Evolutionary conservation across 2,329 filamentous ascomycete genomes (phyloP).

Genomic region (Colletotrichum salicis): DNA sequence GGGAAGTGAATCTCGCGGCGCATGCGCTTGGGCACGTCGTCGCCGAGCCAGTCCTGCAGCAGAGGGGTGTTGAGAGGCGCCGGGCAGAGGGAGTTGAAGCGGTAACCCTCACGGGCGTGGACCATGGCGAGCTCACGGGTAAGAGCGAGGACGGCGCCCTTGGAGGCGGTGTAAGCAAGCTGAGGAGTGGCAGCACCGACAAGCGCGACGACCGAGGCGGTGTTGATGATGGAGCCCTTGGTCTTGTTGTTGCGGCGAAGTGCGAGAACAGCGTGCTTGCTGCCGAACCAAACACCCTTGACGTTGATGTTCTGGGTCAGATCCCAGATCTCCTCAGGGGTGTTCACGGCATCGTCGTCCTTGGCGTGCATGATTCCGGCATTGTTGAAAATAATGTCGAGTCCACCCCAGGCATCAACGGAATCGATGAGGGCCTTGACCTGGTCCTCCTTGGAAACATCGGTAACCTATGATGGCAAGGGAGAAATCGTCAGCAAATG

Average conservation of each 20-base stretch:
- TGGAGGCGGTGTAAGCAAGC: constrained; percentile 92
- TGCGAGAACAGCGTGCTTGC: constrained; percentile 88
- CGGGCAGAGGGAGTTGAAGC: constrained; percentile 92
- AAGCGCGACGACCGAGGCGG: constrained; percentile 86
- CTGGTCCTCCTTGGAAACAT: constrained; percentile 87
- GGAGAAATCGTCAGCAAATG: background rate
- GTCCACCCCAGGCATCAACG: constrained; percentile 84
- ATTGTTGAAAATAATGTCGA: constrained; percentile 97
- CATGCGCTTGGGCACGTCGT: constrained; percentile 82
- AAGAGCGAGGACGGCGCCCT: constrained; percentile 90
- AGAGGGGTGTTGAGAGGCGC: constrained; percentile 92
- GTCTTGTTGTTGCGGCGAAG: constrained; percentile 84
- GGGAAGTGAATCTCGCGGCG: constrained; percentile 92
- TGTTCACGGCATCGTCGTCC: constrained; percentile 83
- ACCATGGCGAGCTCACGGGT: constrained; percentile 92
- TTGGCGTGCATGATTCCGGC: constrained; percentile 95
- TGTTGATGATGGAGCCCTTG: constrained; percentile 88
- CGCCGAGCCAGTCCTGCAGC: constrained; percentile 92
- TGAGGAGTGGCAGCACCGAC: constrained; percentile 90
- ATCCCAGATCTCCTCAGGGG: constrained; percentile 92
- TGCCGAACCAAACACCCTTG: constrained; percentile 97
- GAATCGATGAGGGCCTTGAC: constrained; percentile 79
- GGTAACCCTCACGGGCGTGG: constrained; percentile 86
- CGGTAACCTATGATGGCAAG: constrained; percentile 53
- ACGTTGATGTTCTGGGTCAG: constrained; percentile 94